Evolutionary conservation across 768 basidiomycete genomes (phyloP), one percentile per base, ranked within the genome.

Genomic region (Botryobasidium botryosum): DNA sequence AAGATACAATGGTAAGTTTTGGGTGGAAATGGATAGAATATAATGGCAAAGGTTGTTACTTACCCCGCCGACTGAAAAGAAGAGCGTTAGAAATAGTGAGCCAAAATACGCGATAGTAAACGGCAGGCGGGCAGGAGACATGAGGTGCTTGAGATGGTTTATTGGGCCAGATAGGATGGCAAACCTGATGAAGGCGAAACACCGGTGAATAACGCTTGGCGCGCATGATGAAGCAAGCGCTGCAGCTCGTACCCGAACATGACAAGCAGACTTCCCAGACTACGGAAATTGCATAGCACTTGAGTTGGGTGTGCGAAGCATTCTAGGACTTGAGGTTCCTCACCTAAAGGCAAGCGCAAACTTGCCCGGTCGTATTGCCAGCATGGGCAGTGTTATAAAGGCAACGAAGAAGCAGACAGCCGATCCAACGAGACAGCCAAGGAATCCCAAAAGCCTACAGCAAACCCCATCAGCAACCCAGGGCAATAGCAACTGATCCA

Each of bases 161-260:
- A 87, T 63, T 26, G 92, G 92, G 5, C 92, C 92, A 24, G 61
- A 58, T 3, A 67, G 49, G 38, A 67, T 58, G 1, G 63, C 59
- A 54, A 67, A 67, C 8, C 56, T 56, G 45, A 83, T 72, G 49
- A 85, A 71, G n/a, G 85, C 72, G 15, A 59, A 86, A 86, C 13
- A 42, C 23, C 25, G 20, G 25, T 31, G 40, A 8, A 21, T 10
- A 20, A 10, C 23, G 2, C 42, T 27, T 12, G 32, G 33, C 20
- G 12, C 13, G 27, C 17, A 12, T 33, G 2, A 44, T 17, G 10
- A 3, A 28, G 6, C 20, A n/a, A n/a, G n/a, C n/a, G n/a, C n/a
- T n/a, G n/a, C n/a, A n/a, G 8, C 12, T n/a, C 78, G 54, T 54
- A 87, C 78, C 88, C 94, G 57, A 85, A 78, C 92, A 99, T 97